Conservation (phyloP, 2,329 filamentous ascomycete genomes). For the Sporothrix inflata region DNA sequence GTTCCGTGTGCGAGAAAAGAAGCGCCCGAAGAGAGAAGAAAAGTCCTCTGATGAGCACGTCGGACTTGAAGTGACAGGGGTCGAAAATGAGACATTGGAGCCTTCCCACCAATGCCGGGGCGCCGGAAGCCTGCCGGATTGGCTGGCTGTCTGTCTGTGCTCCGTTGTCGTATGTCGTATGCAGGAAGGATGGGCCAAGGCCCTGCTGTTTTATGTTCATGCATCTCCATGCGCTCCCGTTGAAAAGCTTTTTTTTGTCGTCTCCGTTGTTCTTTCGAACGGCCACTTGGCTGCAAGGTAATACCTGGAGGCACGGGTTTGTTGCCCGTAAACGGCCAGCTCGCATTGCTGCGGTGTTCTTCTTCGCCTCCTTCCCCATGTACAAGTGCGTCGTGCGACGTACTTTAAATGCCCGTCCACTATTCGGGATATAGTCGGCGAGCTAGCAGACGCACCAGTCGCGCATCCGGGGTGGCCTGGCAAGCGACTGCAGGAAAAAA, state of each 20-base stretch:
- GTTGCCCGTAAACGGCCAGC: neutral
- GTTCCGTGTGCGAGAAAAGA: neutral
- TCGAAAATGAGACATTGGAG: neutral
- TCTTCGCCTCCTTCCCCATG: neutral
- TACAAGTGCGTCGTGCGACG: neutral
- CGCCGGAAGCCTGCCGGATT: constrained; percentile 15
- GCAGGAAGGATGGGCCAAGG: constrained; percentile 7
- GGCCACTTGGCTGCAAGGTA: neutral
- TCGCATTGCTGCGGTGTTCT: no score
- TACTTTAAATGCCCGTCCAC: neutral
- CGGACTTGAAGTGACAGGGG: neutral
- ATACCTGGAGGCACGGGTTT: neutral
- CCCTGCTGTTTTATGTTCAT: neutral
- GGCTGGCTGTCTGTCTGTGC: neutral
- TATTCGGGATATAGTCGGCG: constrained; percentile 19
- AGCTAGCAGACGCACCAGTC: constrained; percentile 22
- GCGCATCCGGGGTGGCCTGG: constrained; percentile 12
- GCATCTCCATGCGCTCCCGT: neutral
- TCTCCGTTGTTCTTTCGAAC: neutral
- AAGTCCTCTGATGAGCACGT: neutral
- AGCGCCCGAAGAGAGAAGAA: neutral
- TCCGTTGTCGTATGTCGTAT: constrained; percentile 18
- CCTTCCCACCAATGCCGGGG: constrained; percentile 9
- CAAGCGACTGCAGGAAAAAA: constrained; percentile 7
- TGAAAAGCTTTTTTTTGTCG: neutral